Base-by-base conservation (phyloP, 1,139 yeast species). In the Diutina neorugosa region DNA sequence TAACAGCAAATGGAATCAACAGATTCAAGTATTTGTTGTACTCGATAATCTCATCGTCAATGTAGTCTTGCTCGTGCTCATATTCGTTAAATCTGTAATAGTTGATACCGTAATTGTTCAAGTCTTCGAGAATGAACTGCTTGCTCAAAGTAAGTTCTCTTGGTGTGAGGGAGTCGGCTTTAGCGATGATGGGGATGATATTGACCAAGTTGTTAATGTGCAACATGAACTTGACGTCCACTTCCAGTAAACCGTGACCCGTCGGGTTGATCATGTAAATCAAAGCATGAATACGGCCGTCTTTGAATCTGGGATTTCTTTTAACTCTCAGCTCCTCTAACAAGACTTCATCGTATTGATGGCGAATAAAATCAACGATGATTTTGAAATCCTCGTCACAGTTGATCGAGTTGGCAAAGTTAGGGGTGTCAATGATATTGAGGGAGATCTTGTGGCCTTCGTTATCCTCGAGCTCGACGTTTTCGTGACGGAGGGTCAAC, bases 371-470 rank as follows among this genome's bases (percentile, higher is more conserved):
- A 51, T 58, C 61, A 42, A 57, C 60, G 51, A 58, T 57, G 23
- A 57, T 56, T 47, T 56, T 55, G 53, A 58, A 58, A 50, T 58
- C 60, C 14, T 43, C 49, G 51, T 58, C 61, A 25, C 65, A 56
- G 53, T 65, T 64, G 44, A 85, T 71, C 59, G 74, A 80, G 61
- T 85, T 88, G 56, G 94, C 95, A 69, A 85, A 88, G 43, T 89
- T 89, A 3, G 93, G 93, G 44, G 54, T 43, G 46, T 23, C 44
- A 54, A 74, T 74, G 54, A 74, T 74, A 57, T 74, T 74, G 53
- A 74, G 64, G 48, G 74, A 69, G 56, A 74, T 74, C 63, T 74
- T 74, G 62, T 74, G 78, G 34, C 79, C 79, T 55, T 74, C 79
- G 60, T 74, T 74, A 60, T 74, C 79, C 60, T 74, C 79, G 62